phyloP scores from a whole-genome alignment of 23 red algal species.

The Gracilariopsis chorda region DNA sequence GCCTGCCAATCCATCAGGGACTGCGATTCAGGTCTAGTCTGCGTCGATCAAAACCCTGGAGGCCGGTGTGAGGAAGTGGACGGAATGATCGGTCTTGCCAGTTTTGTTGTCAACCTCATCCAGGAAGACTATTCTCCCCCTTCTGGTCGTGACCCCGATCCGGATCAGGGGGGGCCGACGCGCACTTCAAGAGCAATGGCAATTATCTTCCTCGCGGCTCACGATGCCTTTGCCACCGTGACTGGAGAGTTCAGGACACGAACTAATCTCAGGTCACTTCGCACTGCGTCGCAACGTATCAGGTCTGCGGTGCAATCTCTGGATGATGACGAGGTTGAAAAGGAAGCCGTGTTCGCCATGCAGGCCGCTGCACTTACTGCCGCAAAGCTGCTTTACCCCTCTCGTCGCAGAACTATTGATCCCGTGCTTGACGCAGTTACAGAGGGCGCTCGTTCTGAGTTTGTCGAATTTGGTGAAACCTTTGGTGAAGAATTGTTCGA shows the following conservation, averaged over 20 bases:
- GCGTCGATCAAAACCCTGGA: background rate
- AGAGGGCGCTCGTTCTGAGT: background rate
- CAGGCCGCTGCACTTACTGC: background rate
- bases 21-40: background rate
- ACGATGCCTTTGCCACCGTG: background rate
- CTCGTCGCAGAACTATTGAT: background rate
- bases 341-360: background rate
- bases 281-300: background rate
- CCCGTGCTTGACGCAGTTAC: background rate
- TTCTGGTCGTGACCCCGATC: background rate
- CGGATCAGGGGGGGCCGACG: background rate
- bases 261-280: background rate
- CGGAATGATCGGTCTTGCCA: background rate
- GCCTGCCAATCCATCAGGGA: background rate
- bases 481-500: background rate
- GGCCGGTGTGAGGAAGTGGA: background rate
- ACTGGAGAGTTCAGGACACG: background rate
- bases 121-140: background rate
- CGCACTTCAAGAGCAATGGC: constrained; percentile 10
- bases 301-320: background rate
- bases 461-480: background rate
- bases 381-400: background rate
- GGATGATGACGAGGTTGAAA: background rate
- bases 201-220: constrained; percentile 1
- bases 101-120: background rate